Evolutionary conservation across 2,329 filamentous ascomycete species (phyloP), one percentile per base, ranked within the genome.

Genomic region (Pseudodiploospora longispora): DNA sequence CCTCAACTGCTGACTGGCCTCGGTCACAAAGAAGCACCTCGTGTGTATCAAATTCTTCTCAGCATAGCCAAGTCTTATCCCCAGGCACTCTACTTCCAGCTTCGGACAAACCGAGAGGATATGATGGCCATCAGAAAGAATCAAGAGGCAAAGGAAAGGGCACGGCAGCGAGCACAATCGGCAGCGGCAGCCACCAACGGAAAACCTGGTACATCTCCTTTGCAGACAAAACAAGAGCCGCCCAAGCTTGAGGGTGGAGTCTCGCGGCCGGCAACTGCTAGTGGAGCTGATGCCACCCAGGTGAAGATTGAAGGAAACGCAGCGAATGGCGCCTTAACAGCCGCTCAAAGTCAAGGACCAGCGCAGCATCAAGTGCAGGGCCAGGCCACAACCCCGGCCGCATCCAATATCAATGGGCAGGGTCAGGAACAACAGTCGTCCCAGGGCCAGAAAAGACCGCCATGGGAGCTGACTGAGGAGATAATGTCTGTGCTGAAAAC

Each of bases 31-130:
- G 94, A 99, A 65, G 91, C 89, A 9, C 81, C 82, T 4, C 84
- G 94, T 39, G 87, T 91, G 37, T 85, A 93, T 60, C 79, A 80
- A 41, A 87, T 99, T 40, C 75, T 99, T 12, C 78, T 88, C 27
- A 95, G 93, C 71, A 88, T 99, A 59, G 93, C 93, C 42, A 96
- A 96, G 69, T 82, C 86, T 0, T 98, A 95, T 60, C 93, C 93
- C 2, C 93, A 99, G 60, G 84, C 93, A 3, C 73, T 99, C 29
- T 98, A 96, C 71, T 97, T 97, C 74, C 83, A 95, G 60, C 77
- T 98, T 29, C 77, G 93, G 47, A 98, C 91, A 1, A 95, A 86
- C 52, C 77, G 91, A 36, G 93, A 99, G 64, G 94, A 99, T 61
- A 90, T 96, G 82, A 72, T 87, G 44, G 76, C 83, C 35, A 94